Conservation (phyloP, 768 basidiomycete species). For the Xerocomus spinulosus region DNA sequence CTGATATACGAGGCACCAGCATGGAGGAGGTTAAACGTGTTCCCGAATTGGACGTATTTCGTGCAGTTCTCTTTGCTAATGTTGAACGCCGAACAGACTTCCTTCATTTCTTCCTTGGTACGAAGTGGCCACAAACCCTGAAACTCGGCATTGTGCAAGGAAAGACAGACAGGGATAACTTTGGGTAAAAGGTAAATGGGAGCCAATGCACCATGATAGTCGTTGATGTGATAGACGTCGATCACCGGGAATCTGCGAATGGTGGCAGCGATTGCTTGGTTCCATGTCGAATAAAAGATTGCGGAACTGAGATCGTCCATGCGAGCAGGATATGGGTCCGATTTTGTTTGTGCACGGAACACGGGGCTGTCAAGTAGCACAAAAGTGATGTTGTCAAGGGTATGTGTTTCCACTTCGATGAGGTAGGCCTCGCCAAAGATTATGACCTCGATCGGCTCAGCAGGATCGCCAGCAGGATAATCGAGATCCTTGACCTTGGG, state of each 20-base stretch:
- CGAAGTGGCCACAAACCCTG: slow-evolving; percentile 95
- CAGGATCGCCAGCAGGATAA: slow-evolving; percentile 86
- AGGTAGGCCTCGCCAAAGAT: slow-evolving; percentile 95
- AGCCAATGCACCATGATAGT: slow-evolving; percentile 91
- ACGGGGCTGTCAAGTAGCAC: slow-evolving; percentile 93
- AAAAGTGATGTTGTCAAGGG: slow-evolving; percentile 92
- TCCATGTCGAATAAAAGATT: slow-evolving; percentile 98
- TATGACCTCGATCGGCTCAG: slow-evolving; percentile 92
- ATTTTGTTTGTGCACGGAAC: slow-evolving; percentile 93
- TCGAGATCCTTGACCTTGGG: slow-evolving; percentile 95
- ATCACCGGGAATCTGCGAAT: slow-evolving; percentile 82
- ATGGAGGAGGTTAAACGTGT: slow-evolving; percentile 94
- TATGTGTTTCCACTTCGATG: slow-evolving; percentile 92
- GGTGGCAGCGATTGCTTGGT: slow-evolving; percentile 91
- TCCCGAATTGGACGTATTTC: slow-evolving; percentile 97
- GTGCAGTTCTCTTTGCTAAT: slow-evolving; percentile 94
- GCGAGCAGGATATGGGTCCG: slow-evolving; percentile 92
- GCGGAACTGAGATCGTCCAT: slow-evolving; percentile 97
- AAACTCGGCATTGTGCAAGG: slow-evolving; percentile 96
- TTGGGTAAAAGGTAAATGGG: slow-evolving; percentile 90
- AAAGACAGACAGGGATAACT: slow-evolving; percentile 84
- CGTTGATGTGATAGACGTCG: slow-evolving; percentile 93
- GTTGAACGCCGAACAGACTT: slow-evolving; percentile 97
- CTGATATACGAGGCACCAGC: slow-evolving; percentile 92
- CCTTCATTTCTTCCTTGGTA: slow-evolving; percentile 98